Percentiles rank a stretch among this genome's conserved stretches.
Conservation (phyloP, 2,329 filamentous ascomycete species). For the Fusarium sp. region DNA sequence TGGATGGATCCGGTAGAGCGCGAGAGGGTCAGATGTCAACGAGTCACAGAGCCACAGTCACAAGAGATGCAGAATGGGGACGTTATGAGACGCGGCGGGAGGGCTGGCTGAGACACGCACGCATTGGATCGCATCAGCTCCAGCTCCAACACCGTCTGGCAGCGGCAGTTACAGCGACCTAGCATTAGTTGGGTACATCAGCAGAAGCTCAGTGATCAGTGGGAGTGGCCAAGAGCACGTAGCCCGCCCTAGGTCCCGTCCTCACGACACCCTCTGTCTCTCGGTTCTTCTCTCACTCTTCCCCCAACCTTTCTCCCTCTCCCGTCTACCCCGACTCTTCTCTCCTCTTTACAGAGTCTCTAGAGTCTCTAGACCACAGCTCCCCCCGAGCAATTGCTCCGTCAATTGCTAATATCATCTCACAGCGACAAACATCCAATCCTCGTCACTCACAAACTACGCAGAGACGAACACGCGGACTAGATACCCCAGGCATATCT, state of each 20-base stretch:
- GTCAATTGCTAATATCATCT: constrained; percentile 25
- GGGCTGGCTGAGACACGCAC: constrained; percentile 32
- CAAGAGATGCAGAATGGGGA: constrained; percentile 34
- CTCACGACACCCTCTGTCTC: constrained; percentile 29
- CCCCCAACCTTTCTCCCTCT: constrained; percentile 17
- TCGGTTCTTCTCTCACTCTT: constrained; percentile 17
- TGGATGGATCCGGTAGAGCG: constrained; percentile 18
- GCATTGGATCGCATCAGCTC: constrained; percentile 15
- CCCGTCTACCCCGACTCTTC: constrained; percentile 15
- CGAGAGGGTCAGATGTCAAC: constrained; percentile 39
- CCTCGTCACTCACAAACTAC: background rate
- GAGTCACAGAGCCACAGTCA: constrained; percentile 41
- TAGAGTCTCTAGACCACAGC: constrained; percentile 24
- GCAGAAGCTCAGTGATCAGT: constrained; percentile 3
- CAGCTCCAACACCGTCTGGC: constrained; percentile 13
- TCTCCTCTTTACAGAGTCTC: constrained; percentile 23
- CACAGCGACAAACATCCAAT: background rate
- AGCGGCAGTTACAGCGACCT: constrained; percentile 11
- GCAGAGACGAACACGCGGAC: constrained; percentile 3
- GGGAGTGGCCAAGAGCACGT: constrained; percentile 5
- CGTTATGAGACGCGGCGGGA: constrained; percentile 29
- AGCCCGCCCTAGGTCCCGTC: constrained; percentile 16
- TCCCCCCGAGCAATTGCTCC: constrained; percentile 28
- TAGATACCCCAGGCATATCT: constrained; percentile 7
- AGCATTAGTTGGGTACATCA: constrained; percentile 14